phyloP scores from a whole-genome alignment of 2,329 filamentous ascomycete species.

The Diaporthe destruens region DNA sequence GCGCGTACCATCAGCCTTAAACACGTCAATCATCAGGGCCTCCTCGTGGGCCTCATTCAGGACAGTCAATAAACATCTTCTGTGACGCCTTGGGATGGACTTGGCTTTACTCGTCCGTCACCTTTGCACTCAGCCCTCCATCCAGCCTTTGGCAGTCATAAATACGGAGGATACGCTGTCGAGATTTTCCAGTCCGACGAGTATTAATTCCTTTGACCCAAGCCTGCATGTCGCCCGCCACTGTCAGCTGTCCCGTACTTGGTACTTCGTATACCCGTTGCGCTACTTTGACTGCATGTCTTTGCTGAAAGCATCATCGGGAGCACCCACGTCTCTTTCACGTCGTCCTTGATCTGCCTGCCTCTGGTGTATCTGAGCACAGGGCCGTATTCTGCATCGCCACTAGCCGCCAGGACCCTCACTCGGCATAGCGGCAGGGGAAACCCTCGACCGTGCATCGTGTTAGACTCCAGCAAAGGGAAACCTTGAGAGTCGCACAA shows the following conservation, averaged over 20 bases:
- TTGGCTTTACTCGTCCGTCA: neutral
- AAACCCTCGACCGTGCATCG: conserved; percentile 7
- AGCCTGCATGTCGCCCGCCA: conserved; percentile 3
- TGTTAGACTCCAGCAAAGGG: conserved; percentile 23
- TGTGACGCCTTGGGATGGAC: neutral
- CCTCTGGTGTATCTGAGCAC: conserved; percentile 4
- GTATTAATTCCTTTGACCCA: conserved; percentile 14
- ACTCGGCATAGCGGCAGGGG: conserved; percentile 23
- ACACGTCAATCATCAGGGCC: conserved; percentile 27
- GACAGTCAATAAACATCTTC: conserved; percentile 11
- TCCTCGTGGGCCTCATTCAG: neutral
- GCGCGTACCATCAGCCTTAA: conserved; percentile 18
- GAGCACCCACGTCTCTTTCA: neutral
- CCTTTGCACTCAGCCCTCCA: neutral
- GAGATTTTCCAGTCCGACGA: neutral
- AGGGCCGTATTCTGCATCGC: neutral
- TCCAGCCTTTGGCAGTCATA: neutral
- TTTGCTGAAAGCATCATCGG: conserved; percentile 31
- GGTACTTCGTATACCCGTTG: neutral
- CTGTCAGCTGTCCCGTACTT: neutral
- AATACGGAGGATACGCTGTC: neutral
- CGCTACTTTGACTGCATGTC: neutral
- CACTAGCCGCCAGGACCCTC: conserved; percentile 14
- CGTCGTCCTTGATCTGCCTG: neutral
- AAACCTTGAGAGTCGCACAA: conserved; percentile 22